Percentiles rank a stretch among this genome's conserved stretches.
These are phyloP conservation scores for Rhynchospora breviuscula DNA, from an alignment of 176 grass and related monocot genomes.

Conservation along the genomic window DNA sequence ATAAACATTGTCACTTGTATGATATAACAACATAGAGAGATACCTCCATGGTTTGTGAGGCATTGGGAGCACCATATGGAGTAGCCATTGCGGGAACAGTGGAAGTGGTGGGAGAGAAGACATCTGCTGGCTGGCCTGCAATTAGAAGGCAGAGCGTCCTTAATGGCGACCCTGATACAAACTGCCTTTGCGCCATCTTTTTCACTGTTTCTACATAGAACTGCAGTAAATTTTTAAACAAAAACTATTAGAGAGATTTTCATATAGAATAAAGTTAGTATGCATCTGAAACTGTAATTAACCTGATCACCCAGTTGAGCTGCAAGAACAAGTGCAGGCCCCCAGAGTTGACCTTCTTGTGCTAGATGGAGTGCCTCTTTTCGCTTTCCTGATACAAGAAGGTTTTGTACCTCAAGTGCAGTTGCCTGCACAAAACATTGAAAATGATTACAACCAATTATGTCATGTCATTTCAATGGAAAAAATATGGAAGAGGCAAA, in stretches of 20 bases:
- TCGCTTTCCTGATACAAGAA: slow-evolving; percentile 92
- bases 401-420: slow-evolving; percentile 81
- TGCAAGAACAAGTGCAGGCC: slow-evolving; percentile 87
- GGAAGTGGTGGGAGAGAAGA: slow-evolving; percentile 59
- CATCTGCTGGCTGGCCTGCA: slow-evolving; percentile 89
- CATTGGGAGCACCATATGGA: slow-evolving; percentile 34
- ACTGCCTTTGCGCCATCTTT: slow-evolving; percentile 91
- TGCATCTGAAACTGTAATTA: slow-evolving; percentile 20
- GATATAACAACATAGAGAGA: slow-evolving; percentile 1
- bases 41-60: slow-evolving; percentile 72
- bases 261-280: background rate
- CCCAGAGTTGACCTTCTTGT: slow-evolving; percentile 94
- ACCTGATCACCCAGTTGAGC: slow-evolving; percentile 91
- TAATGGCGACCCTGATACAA: slow-evolving; percentile 78
- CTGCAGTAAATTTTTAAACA: slow-evolving; percentile 36
- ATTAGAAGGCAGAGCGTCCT: slow-evolving; percentile 94
- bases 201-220: slow-evolving; percentile 93
- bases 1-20: background rate
- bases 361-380: slow-evolving; percentile 88
- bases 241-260: slow-evolving; percentile 23
- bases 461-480: slow-evolving; percentile 24
- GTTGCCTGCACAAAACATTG: slow-evolving; percentile 51
- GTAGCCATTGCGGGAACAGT: slow-evolving; percentile 6
- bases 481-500: slow-evolving; percentile 5
- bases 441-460: background rate